Conservation (phyloP, 495 filamentous ascomycete genomes). For the Penicillium fimorum region DNA sequence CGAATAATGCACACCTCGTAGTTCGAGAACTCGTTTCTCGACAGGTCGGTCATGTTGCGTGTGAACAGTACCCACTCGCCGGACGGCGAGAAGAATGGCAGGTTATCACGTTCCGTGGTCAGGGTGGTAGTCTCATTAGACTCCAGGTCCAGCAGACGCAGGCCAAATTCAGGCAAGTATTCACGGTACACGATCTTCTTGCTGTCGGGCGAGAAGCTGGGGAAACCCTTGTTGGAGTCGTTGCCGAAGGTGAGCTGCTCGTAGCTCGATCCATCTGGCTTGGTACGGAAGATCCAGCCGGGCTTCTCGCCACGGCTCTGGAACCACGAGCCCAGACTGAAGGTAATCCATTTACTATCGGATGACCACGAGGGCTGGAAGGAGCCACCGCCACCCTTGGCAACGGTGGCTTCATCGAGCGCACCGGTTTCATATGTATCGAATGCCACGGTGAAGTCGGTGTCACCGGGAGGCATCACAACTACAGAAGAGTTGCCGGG, state of each 20-base stretch:
- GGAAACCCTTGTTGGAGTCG: conserved; percentile 30
- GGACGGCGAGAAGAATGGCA: conserved; percentile 33
- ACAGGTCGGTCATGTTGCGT: conserved; percentile 21
- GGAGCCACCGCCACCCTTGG: conserved; percentile 22
- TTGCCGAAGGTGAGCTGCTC: conserved; percentile 21
- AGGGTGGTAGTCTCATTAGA: conserved; percentile 23
- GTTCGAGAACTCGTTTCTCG: conserved; percentile 14
- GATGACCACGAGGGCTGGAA: conserved; percentile 33
- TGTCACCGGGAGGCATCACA: conserved; percentile 18
- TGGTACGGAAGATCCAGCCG: conserved; percentile 25
- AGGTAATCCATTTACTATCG: conserved; percentile 29
- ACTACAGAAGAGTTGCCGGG: conserved; percentile 31
- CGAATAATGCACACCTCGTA: conserved; percentile 41
- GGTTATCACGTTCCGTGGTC: conserved; percentile 33
- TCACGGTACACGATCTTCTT: conserved; percentile 31
- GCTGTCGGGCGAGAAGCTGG: conserved; percentile 31
- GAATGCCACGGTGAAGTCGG: conserved; percentile 6
- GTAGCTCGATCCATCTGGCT: conserved; percentile 24
- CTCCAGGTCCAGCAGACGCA: conserved; percentile 29
- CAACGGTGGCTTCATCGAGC: conserved; percentile 11
- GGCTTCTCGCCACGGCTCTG: conserved; percentile 18
- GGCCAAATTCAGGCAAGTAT: conserved; percentile 27
- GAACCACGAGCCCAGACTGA: conserved; percentile 36
- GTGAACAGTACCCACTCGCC: conserved; percentile 34
- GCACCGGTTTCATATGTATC: not conserved